A percentile compares a stretch with the other conserved stretches of the same genome.
These are phyloP conservation scores for Emericellopsis atlantica DNA, from an alignment of 2,329 filamentous ascomycete genomes.

Conservation along the genomic window DNA sequence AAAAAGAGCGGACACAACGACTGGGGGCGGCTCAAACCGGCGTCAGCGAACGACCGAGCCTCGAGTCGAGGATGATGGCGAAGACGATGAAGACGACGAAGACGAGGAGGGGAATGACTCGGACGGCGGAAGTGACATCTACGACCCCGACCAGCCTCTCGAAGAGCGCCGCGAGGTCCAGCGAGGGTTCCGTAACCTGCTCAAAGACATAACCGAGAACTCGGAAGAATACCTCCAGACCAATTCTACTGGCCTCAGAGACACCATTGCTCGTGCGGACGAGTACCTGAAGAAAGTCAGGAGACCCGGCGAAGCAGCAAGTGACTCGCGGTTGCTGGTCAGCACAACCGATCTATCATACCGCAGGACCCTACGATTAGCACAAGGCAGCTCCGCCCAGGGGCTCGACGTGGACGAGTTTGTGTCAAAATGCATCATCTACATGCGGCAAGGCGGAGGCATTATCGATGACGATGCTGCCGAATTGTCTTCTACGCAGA, in stretches of 20 bases:
- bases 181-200: constrained; percentile 56
- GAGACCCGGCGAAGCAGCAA: constrained; percentile 81
- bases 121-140: constrained; percentile 30
- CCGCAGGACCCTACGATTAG: constrained; percentile 63
- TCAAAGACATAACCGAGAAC: constrained; percentile 47
- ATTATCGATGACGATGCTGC: constrained; percentile 36
- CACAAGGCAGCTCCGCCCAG: constrained; percentile 57
- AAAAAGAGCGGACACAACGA: constrained; percentile 15
- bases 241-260: constrained; percentile 50
- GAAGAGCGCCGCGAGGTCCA: constrained; percentile 62
- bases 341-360: constrained; percentile 68
- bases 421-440: constrained; percentile 77
- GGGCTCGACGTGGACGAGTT: constrained; percentile 87
- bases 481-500: constrained; percentile 36
- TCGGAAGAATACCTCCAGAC: constrained; percentile 60
- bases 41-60: constrained; percentile 13
- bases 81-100: constrained; percentile 6
- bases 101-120: constrained; percentile 6
- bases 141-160: constrained; percentile 74
- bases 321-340: constrained; percentile 80
- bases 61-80: constrained; percentile 3
- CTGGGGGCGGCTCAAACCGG: constrained; percentile 8
- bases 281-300: constrained; percentile 55
- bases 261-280: constrained; percentile 56
- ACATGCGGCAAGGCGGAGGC: constrained; percentile 60